A percentile compares a stretch with the other conserved stretches of the same genome.
Evolutionary conservation across 257 asterid genomes (phyloP).

Genomic region (Buddleja alternifolia): DNA sequence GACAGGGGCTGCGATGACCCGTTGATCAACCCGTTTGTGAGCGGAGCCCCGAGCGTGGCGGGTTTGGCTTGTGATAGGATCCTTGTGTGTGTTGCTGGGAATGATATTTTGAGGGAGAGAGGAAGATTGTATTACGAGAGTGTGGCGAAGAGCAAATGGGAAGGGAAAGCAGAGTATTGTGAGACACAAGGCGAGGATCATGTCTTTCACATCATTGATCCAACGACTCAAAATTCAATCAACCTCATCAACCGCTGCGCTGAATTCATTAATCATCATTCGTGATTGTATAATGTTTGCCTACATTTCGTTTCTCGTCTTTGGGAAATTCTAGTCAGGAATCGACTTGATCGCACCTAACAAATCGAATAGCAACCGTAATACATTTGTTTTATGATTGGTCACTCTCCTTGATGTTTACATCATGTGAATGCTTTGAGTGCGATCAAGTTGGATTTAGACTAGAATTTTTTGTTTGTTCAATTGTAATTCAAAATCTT

Average conservation of each 20-base stretch:
- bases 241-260: constrained; percentile 42
- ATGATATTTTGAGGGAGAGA: constrained; percentile 71
- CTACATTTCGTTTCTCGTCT: too few species aligned
- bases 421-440: too few species aligned
- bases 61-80: constrained; percentile 44
- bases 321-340: too few species aligned
- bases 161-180: constrained; percentile 52
- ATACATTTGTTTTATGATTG: too few species aligned
- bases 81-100: constrained; percentile 67
- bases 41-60: constrained; percentile 36
- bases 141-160: constrained; percentile 50
- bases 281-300: too few species aligned
- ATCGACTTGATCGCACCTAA: too few species aligned
- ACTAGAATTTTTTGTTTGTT: too few species aligned
- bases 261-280: constrained; percentile 43
- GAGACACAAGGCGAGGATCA: constrained; percentile 74
- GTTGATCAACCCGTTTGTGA: constrained; percentile 63
- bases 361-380: too few species aligned
- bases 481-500: too few species aligned
- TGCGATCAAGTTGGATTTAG: too few species aligned
- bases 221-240: constrained; percentile 42
- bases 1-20: constrained; percentile 65
- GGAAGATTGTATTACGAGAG: constrained; percentile 52
- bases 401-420: too few species aligned
- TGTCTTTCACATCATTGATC: constrained; percentile 63